phyloP scores from a whole-genome alignment of 352 stramenopile genomes.

The Achlya hypogyna region DNA sequence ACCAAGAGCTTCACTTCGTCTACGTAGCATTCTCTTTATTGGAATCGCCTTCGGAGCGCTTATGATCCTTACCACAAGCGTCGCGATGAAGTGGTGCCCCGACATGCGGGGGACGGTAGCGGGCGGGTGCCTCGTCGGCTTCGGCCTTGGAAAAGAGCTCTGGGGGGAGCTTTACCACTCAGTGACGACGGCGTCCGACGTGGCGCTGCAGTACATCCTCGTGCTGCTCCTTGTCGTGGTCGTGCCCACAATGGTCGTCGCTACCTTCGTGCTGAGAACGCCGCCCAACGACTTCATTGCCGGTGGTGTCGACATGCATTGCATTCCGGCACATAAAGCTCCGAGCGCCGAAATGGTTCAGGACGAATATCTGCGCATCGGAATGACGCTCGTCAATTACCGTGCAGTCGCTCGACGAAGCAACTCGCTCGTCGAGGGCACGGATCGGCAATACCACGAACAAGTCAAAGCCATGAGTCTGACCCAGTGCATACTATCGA shows the following conservation, averaged over 20 bases:
- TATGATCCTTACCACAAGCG: slow-evolving; percentile 2
- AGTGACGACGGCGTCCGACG: neutral
- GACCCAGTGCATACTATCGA: slow-evolving; percentile 10
- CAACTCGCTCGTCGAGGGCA: neutral
- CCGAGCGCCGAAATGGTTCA: neutral
- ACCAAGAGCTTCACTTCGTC: neutral
- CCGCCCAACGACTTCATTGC: neutral
- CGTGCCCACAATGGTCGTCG: neutral
- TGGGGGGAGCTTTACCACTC: neutral
- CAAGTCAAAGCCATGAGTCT: slow-evolving; percentile 18
- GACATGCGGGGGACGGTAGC: slow-evolving; percentile 17
- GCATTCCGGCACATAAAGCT: neutral
- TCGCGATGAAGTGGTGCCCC: slow-evolving; percentile 23
- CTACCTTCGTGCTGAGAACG: neutral
- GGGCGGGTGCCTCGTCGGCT: slow-evolving; percentile 17
- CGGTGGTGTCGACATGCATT: slow-evolving; percentile 12
- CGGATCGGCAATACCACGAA: neutral
- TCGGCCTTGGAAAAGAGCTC: slow-evolving; percentile 19
- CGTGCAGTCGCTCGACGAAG: neutral
- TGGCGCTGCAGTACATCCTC: neutral
- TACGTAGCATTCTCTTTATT: neutral
- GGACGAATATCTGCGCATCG: slow-evolving; percentile 16
- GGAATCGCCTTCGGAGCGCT: slow-evolving; percentile 14
- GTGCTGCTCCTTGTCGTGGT: neutral
- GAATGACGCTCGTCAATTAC: slow-evolving; percentile 18